Evolutionary conservation across 1,284 basidiomycete genomes (phyloP).

Genomic region (Sanghuangporus baumii): DNA sequence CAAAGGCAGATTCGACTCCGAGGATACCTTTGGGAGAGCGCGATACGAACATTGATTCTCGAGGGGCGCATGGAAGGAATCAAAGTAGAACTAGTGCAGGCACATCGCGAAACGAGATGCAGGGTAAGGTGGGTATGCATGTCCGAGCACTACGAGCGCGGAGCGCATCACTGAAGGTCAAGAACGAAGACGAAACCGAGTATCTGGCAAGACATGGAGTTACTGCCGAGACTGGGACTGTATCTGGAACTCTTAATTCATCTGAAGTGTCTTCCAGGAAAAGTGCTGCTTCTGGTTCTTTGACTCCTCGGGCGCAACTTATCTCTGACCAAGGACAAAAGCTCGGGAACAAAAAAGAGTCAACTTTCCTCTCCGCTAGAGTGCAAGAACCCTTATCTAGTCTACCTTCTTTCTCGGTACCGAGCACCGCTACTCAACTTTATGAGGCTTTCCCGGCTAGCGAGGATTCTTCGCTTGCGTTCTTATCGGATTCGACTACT

Average conservation of each 20-base stretch:
- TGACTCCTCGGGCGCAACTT: not conserved
- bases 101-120: not conserved
- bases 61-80: not conserved
- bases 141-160: conserved; percentile 2
- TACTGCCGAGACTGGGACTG: not conserved
- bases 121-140: not conserved
- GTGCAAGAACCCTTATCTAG: not conserved
- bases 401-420: conserved; percentile 11
- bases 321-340: not conserved
- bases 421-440: conserved; percentile 12
- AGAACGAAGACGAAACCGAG: not conserved
- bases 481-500: not conserved
- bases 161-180: not conserved
- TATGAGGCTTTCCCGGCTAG: not conserved
- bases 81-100: not conserved
- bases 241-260: not conserved
- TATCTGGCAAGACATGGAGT: not conserved
- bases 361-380: not conserved
- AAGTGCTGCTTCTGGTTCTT: not conserved
- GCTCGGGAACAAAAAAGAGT: not conserved
- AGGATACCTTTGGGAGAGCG: not conserved
- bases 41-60: not conserved
- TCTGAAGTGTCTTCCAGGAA: not conserved
- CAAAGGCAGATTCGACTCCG: not conserved
- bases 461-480: not conserved